Evolutionary conservation across 257 asterid genomes (phyloP), one percentile per base, ranked within the genome.

Genomic region (Nemophila menziesii): DNA sequence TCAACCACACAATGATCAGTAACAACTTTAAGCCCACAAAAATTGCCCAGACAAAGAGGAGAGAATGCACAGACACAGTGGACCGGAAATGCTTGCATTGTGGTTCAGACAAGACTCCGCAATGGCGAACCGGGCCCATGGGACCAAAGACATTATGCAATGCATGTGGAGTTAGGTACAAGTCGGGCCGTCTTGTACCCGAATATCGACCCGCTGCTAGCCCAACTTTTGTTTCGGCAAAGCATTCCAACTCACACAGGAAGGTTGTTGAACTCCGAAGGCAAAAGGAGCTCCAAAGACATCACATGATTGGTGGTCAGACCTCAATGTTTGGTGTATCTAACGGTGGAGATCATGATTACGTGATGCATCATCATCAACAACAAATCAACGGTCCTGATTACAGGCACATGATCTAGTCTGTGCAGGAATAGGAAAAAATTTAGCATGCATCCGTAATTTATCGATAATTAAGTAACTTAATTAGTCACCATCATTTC

Each of bases 181-280:
- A 85, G 64, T 90, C 94, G 54, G 98, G 98, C 3, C 83, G 99
- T 4, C 70, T 90, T 8, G 96, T 90, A 34, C 94, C 96, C 19
- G 99, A 90, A n/a, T 90, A 90, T 62, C 75, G 99, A 33, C 96
- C 99, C 40, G 99, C 99, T 0, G 58, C 94, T 10, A 90, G 98
- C 71, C 99, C 99, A 33, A 85, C 93, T 0, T 90, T 90, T 11
- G 38, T 81, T 0, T 74, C 94, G 7, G 58, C 87, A 0, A 72
- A 62, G 70, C 99, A 90, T 20, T 90, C 99, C 19, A 90, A 90
- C 45, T 90, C 99, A 3, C 99, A 90, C 80, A 74, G 99, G 66
- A 90, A 85, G 52, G 99, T 90, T 27, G 2, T 90, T 72, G 99
- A 85, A 61, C 96, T 90, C 66, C 93, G 96, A 50, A 48, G 92